A percentile compares a stretch with the other conserved stretches of the same genome.
These are phyloP conservation scores for Umbelopsis isabellina DNA, from an alignment of 192 early-diverging fungal species.

Conservation along the genomic window DNA sequence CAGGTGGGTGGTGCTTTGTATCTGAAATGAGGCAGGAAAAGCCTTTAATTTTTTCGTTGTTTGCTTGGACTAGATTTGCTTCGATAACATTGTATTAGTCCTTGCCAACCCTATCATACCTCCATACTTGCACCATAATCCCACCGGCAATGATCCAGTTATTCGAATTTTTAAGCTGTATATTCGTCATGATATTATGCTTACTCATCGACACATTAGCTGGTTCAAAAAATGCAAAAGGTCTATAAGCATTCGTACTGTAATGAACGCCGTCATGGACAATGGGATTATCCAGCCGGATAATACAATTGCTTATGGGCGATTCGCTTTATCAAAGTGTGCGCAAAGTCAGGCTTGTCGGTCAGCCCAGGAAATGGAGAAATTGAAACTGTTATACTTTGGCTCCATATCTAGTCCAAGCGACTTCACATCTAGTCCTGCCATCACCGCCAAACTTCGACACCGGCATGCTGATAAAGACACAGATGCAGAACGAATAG, in stretches of 20 bases:
- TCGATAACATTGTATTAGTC: constrained; percentile 16
- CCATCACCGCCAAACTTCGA: constrained; percentile 14
- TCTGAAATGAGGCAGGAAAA: background rate
- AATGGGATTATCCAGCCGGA: constrained; percentile 2
- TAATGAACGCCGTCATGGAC: constrained; percentile 17
- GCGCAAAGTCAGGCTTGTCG: constrained; percentile 14
- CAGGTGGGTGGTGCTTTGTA: background rate
- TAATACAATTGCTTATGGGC: constrained; percentile 13
- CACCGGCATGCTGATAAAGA: background rate
- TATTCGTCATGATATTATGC: constrained; percentile 1
- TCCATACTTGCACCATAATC: constrained; percentile 2
- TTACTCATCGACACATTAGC: constrained; percentile 16
- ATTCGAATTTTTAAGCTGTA: constrained; percentile 16
- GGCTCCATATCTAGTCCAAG: background rate
- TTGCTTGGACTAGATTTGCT: background rate
- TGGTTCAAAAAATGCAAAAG: constrained; percentile 21
- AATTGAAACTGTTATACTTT: background rate
- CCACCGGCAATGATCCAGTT: constrained; percentile 6
- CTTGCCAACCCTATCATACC: constrained; percentile 10
- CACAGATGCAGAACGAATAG: background rate
- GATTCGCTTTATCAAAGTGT: constrained; percentile 12
- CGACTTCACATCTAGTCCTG: background rate
- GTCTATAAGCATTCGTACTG: background rate
- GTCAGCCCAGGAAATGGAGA: background rate
- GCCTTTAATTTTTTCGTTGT: background rate